Percentiles rank a stretch among this genome's conserved stretches.
phyloP scores from a whole-genome alignment of 2,329 filamentous ascomycete genomes.

The Rhynchosporium graminicola region DNA sequence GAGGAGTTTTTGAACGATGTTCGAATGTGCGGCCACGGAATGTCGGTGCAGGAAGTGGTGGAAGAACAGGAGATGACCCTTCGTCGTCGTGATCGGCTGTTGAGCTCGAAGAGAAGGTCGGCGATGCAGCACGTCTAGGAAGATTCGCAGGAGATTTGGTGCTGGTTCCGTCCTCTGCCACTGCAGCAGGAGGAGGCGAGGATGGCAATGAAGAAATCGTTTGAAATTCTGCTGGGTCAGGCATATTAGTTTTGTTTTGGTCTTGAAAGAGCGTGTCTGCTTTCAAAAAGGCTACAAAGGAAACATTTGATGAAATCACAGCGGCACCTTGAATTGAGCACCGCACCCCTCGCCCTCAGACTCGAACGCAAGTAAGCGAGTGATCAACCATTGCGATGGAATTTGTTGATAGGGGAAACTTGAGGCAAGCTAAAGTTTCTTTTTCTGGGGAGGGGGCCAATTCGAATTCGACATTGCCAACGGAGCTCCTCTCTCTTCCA shows the following conservation, averaged over 20 bases:
- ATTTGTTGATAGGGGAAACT: not conserved
- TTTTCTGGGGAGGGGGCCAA: not conserved
- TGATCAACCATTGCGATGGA: conserved; percentile 4
- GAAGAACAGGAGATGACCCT: conserved; percentile 58
- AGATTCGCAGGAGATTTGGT: conserved; percentile 14
- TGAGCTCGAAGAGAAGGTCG: conserved; percentile 62
- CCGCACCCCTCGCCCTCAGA: not conserved
- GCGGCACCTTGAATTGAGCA: not conserved
- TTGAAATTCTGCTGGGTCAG: conserved; percentile 31
- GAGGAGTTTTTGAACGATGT: conserved; percentile 50
- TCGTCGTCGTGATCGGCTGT: conserved; percentile 55
- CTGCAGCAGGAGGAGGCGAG: conserved; percentile 59
- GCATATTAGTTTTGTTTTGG: conserved; percentile 28
- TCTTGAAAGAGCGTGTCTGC: not conserved
- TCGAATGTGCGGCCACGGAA: conserved; percentile 57
- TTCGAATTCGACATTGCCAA: conserved; percentile 1
- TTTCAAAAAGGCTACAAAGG: not conserved
- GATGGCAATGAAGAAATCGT: conserved; percentile 43
- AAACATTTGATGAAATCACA: conserved; percentile 1
- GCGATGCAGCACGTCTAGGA: conserved; percentile 49
- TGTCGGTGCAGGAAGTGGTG: conserved; percentile 58
- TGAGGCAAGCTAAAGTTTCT: not conserved
- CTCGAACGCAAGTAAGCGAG: not conserved
- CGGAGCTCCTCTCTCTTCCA: not conserved
- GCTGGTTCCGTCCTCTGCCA: conserved; percentile 57